A percentile compares a stretch with the other conserved stretches of the same genome.
These are phyloP conservation scores for Liriodendron chinense DNA, from an alignment of 164 flowering plant species.

Conservation along the genomic window DNA sequence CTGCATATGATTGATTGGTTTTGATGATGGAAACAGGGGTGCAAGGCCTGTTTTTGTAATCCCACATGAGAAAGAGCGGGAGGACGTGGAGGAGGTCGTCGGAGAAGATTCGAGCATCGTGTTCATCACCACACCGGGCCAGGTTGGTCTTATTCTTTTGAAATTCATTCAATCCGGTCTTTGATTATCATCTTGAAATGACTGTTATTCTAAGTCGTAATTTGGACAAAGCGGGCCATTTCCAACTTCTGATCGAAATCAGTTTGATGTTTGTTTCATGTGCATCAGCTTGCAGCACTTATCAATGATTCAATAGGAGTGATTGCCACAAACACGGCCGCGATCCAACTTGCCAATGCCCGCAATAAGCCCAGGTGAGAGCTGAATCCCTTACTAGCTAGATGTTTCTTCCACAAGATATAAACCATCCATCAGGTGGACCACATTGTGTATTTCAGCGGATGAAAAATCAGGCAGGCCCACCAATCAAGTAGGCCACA, in stretches of 20 bases:
- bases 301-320: conserved; percentile 87
- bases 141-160: conserved; percentile 34
- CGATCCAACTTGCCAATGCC: conserved; percentile 81
- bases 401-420: background rate
- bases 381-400: background rate
- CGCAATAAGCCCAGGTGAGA: conserved; percentile 73
- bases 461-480: background rate
- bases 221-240: background rate
- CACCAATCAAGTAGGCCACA: background rate
- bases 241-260: background rate
- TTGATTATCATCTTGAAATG: too few relatives aligned
- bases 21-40: conserved; percentile 43
- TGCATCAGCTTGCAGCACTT: conserved; percentile 71
- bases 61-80: conserved; percentile 84
- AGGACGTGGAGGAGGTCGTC: conserved; percentile 63
- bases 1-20: background rate
- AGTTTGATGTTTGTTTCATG: background rate
- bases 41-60: conserved; percentile 73
- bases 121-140: conserved; percentile 88
- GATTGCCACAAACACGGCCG: conserved; percentile 85
- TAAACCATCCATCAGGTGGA: background rate
- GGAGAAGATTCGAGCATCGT: conserved; percentile 76
- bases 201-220: background rate
- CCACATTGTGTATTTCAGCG: background rate
- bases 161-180: background rate